These are phyloP conservation scores for Ophiostoma sp. DNA, from an alignment of 2,329 filamentous ascomycete genomes.

Conservation along the genomic window DNA sequence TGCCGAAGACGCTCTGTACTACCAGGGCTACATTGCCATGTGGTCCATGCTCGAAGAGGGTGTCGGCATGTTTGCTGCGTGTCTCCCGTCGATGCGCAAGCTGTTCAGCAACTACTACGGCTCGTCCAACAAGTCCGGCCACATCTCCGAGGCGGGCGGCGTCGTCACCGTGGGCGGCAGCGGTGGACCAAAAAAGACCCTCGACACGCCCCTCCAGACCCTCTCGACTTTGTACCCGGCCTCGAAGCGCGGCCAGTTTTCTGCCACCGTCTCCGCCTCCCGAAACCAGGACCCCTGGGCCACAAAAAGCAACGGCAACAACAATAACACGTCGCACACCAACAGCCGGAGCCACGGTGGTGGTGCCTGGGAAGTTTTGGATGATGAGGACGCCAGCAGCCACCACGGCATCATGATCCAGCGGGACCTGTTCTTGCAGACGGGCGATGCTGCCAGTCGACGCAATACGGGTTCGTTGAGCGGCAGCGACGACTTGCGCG, in stretches of 20 bases:
- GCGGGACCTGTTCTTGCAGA: conserved; percentile 10
- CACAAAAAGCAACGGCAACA: not conserved
- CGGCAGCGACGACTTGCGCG: conserved; percentile 2
- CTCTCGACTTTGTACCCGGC: not conserved
- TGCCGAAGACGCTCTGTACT: conserved; percentile 18
- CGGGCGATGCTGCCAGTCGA: not conserved
- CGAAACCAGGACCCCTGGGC: not conserved
- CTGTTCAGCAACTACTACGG: conserved; percentile 24
- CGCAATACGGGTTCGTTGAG: not conserved
- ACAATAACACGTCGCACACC: not conserved
- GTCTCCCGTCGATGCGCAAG: conserved; percentile 25
- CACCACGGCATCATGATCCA: conserved; percentile 11
- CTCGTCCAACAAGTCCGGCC: conserved; percentile 14
- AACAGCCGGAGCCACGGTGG: not conserved
- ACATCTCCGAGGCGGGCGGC: not conserved
- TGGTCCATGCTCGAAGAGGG: conserved; percentile 28
- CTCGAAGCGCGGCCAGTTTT: conserved; percentile 11
- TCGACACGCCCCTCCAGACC: not conserved
- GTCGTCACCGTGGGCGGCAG: not conserved
- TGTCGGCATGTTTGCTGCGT: conserved; percentile 25
- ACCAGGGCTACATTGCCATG: conserved; percentile 26
- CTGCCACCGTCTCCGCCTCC: not conserved
- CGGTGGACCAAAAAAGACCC: not conserved
- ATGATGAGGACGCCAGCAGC: conserved; percentile 18
- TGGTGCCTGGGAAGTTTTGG: conserved; percentile 6